Base-by-base conservation (phyloP, 106 monocot species). In the Agapanthus africanus region DNA sequence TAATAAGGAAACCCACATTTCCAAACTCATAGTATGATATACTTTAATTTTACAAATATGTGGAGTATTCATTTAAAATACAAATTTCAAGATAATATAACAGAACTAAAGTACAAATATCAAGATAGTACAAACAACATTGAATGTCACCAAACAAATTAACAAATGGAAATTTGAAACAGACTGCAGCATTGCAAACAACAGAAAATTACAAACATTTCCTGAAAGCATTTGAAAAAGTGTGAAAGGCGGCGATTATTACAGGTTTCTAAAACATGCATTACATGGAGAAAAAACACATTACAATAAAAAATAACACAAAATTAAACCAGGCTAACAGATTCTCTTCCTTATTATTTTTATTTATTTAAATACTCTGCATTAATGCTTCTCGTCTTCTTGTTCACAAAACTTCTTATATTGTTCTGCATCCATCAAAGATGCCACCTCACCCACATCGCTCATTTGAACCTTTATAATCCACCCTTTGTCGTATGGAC, bases 401-500 rank as follows among this genome's bases (percentile, higher is more conserved):
- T 77, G 64, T 41, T 71, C 66, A 34, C 71, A 77, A 23, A 77
- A 77, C 46, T 77, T 77, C 7, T 32, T 54, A 22, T 77, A 77
- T 27, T 66, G 31, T 8, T 66, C 77, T 7, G 77, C 71, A 40
- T 77, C 71, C 77, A 77, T 77, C 56, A 77, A 54, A 40, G 77
- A 77, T 16, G 56, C 71, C 56, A 77, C 14, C 32, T 77, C 71
- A 19, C 54, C 41, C 18, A 54, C 28, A 30, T 77, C 32, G 22
- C 71, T 71, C 52, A 77, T 71, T 35, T 71, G 19, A 11, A 77
- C 77, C 32, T 77, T 77, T 34, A 77, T 40, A 21, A 77, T 77
- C 77, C 77, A 77, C 14, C 77, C 77, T 32, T 77, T 65, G 16
- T 59, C 56, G 33, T 66, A 77, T 23, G 77, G 71, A 40, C 66